Evolutionary conservation across 2,329 filamentous ascomycete genomes (phyloP).

Genomic region (Neonectria sp.): DNA sequence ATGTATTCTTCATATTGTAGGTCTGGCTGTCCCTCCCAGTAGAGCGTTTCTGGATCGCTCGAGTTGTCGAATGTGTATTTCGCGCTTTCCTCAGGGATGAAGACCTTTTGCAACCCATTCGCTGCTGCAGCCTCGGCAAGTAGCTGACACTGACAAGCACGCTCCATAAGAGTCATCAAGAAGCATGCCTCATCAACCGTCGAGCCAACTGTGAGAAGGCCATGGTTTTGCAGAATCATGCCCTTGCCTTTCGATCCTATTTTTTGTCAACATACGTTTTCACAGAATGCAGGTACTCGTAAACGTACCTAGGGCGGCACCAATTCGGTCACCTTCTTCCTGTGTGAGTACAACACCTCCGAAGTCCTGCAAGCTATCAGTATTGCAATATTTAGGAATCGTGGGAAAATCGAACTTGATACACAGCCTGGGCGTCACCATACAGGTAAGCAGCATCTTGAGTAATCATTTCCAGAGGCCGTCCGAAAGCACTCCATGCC

Average conservation of each 20-base stretch:
- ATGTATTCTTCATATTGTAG: too few species aligned
- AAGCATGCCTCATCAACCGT: conserved; percentile 28
- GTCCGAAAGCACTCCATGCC: conserved; percentile 74
- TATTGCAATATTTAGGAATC: too few species aligned
- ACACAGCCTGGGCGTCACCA: conserved; percentile 70
- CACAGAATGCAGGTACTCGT: too few species aligned
- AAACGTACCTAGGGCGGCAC: too few species aligned
- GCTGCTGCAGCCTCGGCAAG: conserved; percentile 28
- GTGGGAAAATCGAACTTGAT: too few species aligned
- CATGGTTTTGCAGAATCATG: conserved; percentile 26
- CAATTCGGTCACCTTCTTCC: conserved; percentile 74
- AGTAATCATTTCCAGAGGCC: conserved; percentile 76
- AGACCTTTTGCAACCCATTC: conserved; percentile 15
- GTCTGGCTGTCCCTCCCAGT: conserved; percentile 36
- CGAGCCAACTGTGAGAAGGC: conserved; percentile 19
- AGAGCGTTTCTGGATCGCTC: conserved; percentile 31
- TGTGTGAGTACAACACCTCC: conserved; percentile 65
- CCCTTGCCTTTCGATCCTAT: conserved; percentile 69
- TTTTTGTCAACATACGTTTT: too few species aligned
- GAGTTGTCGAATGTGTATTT: conserved; percentile 24
- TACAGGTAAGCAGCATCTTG: conserved; percentile 75
- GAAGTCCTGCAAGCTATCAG: too few species aligned
- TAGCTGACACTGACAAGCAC: conserved; percentile 21
- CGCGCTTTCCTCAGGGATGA: not conserved
- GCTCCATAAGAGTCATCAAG: conserved; percentile 25